These are phyloP conservation scores for Cicer arietinum DNA, from an alignment of 306 rosid genomes.

Conservation along the genomic window DNA sequence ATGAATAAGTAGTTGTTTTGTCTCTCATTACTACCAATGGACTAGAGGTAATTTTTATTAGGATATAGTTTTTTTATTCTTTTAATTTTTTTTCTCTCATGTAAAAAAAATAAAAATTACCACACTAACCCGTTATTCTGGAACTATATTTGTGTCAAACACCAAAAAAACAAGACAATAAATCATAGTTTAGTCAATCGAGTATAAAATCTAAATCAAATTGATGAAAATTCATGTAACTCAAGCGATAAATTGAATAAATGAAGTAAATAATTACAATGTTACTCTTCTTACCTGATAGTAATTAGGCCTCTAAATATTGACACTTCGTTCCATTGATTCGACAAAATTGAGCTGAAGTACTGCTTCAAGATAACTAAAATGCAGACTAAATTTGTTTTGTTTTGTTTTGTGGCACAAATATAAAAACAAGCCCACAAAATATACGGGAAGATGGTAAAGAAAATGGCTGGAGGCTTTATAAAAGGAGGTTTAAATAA, in stretches of 20 bases:
- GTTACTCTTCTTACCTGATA: constrained; percentile 7
- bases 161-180: neutral
- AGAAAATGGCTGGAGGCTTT: neutral
- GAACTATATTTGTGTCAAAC: neutral
- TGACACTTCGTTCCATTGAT: neutral
- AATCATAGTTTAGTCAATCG: neutral
- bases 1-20: too few relatives aligned
- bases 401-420: neutral
- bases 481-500: neutral
- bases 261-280: neutral
- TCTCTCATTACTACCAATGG: too few relatives aligned
- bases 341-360: too few relatives aligned
- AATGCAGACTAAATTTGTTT: neutral
- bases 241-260: neutral
- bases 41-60: too few relatives aligned
- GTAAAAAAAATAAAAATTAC: neutral
- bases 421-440: neutral
- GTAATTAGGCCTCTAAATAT: neutral
- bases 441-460: neutral
- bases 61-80: too few relatives aligned
- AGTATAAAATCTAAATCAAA: neutral
- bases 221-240: neutral
- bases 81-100: too few relatives aligned
- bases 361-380: neutral
- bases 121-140: neutral